Evolutionary conservation across 495 filamentous ascomycete species (phyloP).

Genomic region (Podospora tetraspora): DNA sequence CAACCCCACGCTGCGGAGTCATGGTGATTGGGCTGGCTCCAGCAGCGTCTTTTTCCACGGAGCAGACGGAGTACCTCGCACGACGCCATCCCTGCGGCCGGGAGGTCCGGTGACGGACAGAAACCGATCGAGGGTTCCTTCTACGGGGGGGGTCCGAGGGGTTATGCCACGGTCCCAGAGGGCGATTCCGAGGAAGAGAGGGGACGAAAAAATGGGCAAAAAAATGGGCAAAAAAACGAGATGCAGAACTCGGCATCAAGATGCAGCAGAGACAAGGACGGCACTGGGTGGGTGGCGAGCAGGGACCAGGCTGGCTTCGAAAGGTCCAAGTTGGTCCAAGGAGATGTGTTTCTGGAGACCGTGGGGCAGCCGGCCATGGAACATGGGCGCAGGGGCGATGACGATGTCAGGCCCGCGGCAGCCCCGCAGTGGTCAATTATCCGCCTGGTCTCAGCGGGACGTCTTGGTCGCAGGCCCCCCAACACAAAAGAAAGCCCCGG

Average conservation of each 20-base stretch:
- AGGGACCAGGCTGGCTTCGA: neutral
- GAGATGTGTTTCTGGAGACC: neutral
- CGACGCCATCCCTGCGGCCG: slow-evolving; percentile 1
- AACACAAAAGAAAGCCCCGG: slow-evolving; percentile 14
- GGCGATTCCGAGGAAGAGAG: neutral
- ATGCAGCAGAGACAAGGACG: neutral
- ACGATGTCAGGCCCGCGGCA: slow-evolving; percentile 7
- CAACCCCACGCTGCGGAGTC: slow-evolving; percentile 8
- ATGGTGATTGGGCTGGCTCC: slow-evolving; percentile 6
- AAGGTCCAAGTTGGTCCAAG: neutral
- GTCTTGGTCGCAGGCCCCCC: slow-evolving; percentile 4
- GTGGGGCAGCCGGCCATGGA: neutral
- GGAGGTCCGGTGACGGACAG: slow-evolving; percentile 8
- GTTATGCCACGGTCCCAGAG: neutral
- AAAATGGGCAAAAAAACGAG: neutral
- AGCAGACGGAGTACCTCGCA: neutral
- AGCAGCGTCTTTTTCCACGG: slow-evolving; percentile 4
- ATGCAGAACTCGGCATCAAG: neutral
- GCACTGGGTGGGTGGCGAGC: neutral
- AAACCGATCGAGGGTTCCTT: neutral
- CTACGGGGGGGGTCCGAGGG: neutral
- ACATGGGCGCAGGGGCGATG: slow-evolving; percentile 2
- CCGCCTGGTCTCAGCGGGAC: slow-evolving; percentile 2
- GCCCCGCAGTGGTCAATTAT: slow-evolving; percentile 13
- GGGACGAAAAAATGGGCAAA: too few relatives aligned